phyloP scores from a whole-genome alignment of 2,329 filamentous ascomycete species.

The Ceratocystis colombiana region DNA sequence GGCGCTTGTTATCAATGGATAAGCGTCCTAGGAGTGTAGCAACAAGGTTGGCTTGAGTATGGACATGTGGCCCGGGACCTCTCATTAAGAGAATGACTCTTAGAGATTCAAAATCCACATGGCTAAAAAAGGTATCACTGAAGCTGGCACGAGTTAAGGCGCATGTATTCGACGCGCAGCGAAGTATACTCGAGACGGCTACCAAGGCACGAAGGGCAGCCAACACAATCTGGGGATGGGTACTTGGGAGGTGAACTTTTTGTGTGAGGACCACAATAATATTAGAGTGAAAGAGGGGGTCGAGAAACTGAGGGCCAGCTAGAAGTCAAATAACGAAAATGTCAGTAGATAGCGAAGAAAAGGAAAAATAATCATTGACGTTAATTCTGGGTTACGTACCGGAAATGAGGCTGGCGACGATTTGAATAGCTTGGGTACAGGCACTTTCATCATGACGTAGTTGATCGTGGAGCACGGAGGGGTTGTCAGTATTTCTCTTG shows the following conservation, averaged over 20 bases:
- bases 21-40: constrained; percentile 17
- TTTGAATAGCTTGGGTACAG: constrained; percentile 64
- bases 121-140: constrained; percentile 12
- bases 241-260: constrained; percentile 55
- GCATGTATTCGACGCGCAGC: constrained; percentile 9
- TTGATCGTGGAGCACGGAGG: background rate
- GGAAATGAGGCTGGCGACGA: constrained; percentile 50
- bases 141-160: constrained; percentile 10
- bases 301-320: constrained; percentile 73
- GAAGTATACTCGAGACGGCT: background rate
- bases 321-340: constrained; percentile 23
- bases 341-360: background rate
- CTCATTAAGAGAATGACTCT: constrained; percentile 10
- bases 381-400: background rate
- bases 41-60: constrained; percentile 11
- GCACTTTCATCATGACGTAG: constrained; percentile 14
- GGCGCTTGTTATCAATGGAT: constrained; percentile 13
- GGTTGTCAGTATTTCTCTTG: background rate
- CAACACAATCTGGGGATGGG: constrained; percentile 56
- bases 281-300: constrained; percentile 58
- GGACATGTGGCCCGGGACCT: background rate
- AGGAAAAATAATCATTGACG: background rate
- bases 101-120: constrained; percentile 3
- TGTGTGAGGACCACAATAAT: constrained; percentile 60
- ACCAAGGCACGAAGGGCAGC: constrained; percentile 55